phyloP scores from a whole-genome alignment of 1,139 yeast genomes.

The Geotrichum armillariae region DNA sequence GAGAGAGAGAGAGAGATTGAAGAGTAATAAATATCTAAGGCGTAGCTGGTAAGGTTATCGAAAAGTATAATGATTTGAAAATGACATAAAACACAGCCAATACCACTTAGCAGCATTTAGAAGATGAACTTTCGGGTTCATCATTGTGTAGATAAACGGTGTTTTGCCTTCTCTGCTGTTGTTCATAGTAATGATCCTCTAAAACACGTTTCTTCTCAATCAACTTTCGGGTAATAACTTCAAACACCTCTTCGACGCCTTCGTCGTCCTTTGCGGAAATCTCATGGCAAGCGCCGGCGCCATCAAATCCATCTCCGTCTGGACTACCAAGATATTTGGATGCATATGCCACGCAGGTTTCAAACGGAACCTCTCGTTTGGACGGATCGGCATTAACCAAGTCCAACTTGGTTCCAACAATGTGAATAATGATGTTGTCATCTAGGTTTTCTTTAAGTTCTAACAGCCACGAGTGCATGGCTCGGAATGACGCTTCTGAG shows the following conservation, averaged over 20 bases:
- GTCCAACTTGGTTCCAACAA: slow-evolving; percentile 87
- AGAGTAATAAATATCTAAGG: background rate
- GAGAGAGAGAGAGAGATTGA: background rate
- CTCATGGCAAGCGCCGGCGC: slow-evolving; percentile 37
- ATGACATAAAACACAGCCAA: background rate
- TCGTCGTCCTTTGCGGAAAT: slow-evolving; percentile 41
- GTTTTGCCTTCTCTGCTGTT: slow-evolving; percentile 30
- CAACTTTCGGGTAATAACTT: slow-evolving; percentile 37
- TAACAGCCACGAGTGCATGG: slow-evolving; percentile 87
- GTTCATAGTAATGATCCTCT: slow-evolving; percentile 30
- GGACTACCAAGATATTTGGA: slow-evolving; percentile 31
- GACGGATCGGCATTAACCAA: slow-evolving; percentile 44
- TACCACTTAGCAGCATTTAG: slow-evolving; percentile 20
- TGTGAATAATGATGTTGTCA: slow-evolving; percentile 77
- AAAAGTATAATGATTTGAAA: background rate
- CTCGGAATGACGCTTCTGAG: slow-evolving; percentile 89
- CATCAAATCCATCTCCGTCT: slow-evolving; percentile 20
- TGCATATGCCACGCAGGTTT: slow-evolving; percentile 40
- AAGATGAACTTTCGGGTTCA: slow-evolving; percentile 29
- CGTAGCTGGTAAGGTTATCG: background rate
- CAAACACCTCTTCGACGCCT: slow-evolving; percentile 42
- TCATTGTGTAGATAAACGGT: slow-evolving; percentile 38
- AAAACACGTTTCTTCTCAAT: slow-evolving; percentile 31
- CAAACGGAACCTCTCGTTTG: slow-evolving; percentile 40
- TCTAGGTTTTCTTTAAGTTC: slow-evolving; percentile 86